Base-by-base conservation (phyloP, 1,284 basidiomycete genomes). In the Cutaneotrichosporon dermatis region DNA sequence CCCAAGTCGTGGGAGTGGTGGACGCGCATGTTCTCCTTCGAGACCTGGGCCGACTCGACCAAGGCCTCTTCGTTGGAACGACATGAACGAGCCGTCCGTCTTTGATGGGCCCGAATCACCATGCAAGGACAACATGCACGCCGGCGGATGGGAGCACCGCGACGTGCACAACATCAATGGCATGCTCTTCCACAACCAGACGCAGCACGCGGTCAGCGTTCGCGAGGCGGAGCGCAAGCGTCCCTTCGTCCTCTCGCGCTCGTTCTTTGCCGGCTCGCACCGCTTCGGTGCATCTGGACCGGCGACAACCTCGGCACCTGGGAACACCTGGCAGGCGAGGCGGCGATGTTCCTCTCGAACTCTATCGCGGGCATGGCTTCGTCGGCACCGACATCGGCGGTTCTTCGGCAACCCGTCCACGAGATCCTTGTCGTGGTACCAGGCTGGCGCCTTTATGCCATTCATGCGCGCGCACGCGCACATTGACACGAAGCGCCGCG, bases 401-500 rank as follows among this genome's bases (percentile, higher is more conserved):
- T 99, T 98, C 86, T 99, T 99, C 73, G 95, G 95, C 51, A 96
- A 99, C 77, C 95, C 96, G 88, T n/a, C 43, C 83, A 88, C 1
- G 95, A 99, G 74, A 92, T 98, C 85, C 86, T 99, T 36, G 87
- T 95, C 6, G 84, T 99, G 95, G 95, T 98, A 99, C 74, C 92
- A 92, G 80, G 88, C 94, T 41, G 96, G 95, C 35, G 86, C 88
- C 10, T 96, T 98, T 77, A 88, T 88, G 65, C 95, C 95, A 4
- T 99, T 99, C 85, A 95, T 99, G 88, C 86, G 95, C 55, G 95
- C 95, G 0, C 96, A 99, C 77, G 96, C 95, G 4, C 94, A 98
- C 76, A 88, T 97, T 69, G 96, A 99, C 77, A 96, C 95, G 46
- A 99, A 98, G 80, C 86, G 96, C 46, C 86, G 95, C 51, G 96